phyloP scores from a whole-genome alignment of 2,329 filamentous ascomycete genomes.

The Alternaria solani region DNA sequence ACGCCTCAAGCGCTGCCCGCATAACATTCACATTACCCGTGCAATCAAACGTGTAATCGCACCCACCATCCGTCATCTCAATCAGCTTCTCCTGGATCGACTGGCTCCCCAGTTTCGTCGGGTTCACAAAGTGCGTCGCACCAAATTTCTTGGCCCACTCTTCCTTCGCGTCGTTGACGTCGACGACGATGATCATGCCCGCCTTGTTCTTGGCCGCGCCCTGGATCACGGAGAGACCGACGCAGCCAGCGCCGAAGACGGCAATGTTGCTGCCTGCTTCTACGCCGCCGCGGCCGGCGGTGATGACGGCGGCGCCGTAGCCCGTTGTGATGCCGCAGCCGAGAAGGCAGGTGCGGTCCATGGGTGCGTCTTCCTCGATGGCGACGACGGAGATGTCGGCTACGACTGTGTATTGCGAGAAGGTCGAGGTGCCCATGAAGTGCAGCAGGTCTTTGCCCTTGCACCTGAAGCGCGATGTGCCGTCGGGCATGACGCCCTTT shows the following conservation, averaged over 20 bases:
- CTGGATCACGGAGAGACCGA: slow-evolving; percentile 94
- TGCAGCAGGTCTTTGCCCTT: slow-evolving; percentile 95
- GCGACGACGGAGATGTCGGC: slow-evolving; percentile 98
- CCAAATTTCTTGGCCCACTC: slow-evolving; percentile 94
- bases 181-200: slow-evolving; percentile 76
- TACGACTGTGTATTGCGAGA: slow-evolving; percentile 98
- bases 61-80: slow-evolving; percentile 97
- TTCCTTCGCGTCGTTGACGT: slow-evolving; percentile 90
- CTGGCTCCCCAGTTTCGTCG: slow-evolving; percentile 70
- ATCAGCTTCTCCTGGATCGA: slow-evolving; percentile 90
- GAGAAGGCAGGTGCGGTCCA: slow-evolving; percentile 94
- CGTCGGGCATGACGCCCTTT: slow-evolving; percentile 95
- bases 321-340: slow-evolving; percentile 99
- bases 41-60: slow-evolving; percentile 99
- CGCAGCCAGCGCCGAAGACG: slow-evolving; percentile 94
- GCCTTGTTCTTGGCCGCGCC: slow-evolving; percentile 87
- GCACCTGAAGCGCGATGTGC: slow-evolving; percentile 91
- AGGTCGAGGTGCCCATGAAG: slow-evolving; percentile 99
- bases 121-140: slow-evolving; percentile 96
- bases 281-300: slow-evolving; percentile 72
- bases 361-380: slow-evolving; percentile 87
- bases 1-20: slow-evolving; percentile 93
- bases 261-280: slow-evolving; percentile 90
- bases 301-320: slow-evolving; percentile 94
- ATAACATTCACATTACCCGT: slow-evolving; percentile 97